Evolutionary conservation across 2,329 filamentous ascomycete species (phyloP).

Genomic region (Pseudocercospora eumusae): DNA sequence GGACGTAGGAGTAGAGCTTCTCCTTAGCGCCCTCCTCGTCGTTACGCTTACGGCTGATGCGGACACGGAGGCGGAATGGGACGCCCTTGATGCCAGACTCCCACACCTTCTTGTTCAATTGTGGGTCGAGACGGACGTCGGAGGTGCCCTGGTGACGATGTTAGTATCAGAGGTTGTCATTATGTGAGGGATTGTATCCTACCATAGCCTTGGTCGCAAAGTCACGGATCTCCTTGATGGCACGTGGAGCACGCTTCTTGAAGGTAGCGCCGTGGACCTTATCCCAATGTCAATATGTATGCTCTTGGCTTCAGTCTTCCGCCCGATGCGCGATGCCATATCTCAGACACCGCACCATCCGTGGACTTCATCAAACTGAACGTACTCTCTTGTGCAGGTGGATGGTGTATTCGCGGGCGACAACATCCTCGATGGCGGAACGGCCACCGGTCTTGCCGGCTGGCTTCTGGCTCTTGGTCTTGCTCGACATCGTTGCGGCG

Average conservation of each 20-base stretch:
- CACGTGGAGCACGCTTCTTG: slow-evolving; percentile 98
- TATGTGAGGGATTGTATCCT: slow-evolving; percentile 48
- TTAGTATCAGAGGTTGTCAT: not conserved
- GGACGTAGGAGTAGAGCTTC: slow-evolving; percentile 99
- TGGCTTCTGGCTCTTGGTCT: slow-evolving; percentile 60
- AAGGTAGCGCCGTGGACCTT: slow-evolving; percentile 96
- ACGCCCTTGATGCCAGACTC: slow-evolving; percentile 99
- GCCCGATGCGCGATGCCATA: slow-evolving; percentile 54
- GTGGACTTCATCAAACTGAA: slow-evolving; percentile 74
- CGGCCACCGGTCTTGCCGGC: slow-evolving; percentile 67
- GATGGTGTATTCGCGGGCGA: slow-evolving; percentile 99
- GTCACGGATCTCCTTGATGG: slow-evolving; percentile 99
- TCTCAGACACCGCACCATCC: slow-evolving; percentile 46
- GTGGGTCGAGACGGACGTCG: slow-evolving; percentile 96
- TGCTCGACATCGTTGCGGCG: slow-evolving; percentile 44
- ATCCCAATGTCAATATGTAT: slow-evolving; percentile 41
- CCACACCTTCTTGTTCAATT: slow-evolving; percentile 99
- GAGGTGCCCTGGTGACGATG: slow-evolving; percentile 71
- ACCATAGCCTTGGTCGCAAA: slow-evolving; percentile 97
- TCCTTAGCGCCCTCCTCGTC: slow-evolving; percentile 99
- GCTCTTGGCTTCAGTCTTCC: slow-evolving; percentile 63
- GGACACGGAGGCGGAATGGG: slow-evolving; percentile 92
- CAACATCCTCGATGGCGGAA: slow-evolving; percentile 98
- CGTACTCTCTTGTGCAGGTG: slow-evolving; percentile 99
- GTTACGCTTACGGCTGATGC: slow-evolving; percentile 99